Conservation (phyloP, 2,329 filamentous ascomycete genomes). For the Talaromyces sp. region DNA sequence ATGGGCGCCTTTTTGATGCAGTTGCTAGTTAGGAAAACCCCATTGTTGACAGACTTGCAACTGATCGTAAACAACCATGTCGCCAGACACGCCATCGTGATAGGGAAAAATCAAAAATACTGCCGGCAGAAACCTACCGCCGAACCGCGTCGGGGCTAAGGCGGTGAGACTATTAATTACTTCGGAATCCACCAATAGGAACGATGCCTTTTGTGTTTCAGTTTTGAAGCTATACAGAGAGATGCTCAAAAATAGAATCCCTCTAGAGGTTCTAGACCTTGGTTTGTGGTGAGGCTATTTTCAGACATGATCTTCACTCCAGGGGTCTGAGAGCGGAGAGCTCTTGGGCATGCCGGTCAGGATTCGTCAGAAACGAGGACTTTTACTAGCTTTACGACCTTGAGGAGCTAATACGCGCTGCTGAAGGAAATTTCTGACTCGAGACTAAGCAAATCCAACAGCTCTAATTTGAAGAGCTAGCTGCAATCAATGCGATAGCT, state of each 20-base stretch:
- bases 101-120: conserved; percentile 5
- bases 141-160: neutral
- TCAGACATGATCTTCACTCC: neutral
- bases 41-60: neutral
- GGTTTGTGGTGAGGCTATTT: neutral
- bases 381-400: neutral
- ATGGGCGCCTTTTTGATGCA: neutral
- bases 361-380: neutral
- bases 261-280: neutral
- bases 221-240: neutral
- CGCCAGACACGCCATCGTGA: conserved; percentile 1
- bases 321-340: neutral
- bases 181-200: neutral
- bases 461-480: neutral
- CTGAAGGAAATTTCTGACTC: neutral
- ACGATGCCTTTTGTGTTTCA: neutral
- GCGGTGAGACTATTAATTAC: neutral
- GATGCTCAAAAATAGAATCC: neutral
- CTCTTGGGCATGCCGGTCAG: neutral
- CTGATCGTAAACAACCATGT: neutral
- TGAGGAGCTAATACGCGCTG: neutral
- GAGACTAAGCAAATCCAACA: neutral
- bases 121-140: conserved; percentile 9
- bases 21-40: neutral
- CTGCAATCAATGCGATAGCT: neutral